Evolutionary conservation across 139 green algal genomes (phyloP).

Genomic region (Picochlorum sp.): DNA sequence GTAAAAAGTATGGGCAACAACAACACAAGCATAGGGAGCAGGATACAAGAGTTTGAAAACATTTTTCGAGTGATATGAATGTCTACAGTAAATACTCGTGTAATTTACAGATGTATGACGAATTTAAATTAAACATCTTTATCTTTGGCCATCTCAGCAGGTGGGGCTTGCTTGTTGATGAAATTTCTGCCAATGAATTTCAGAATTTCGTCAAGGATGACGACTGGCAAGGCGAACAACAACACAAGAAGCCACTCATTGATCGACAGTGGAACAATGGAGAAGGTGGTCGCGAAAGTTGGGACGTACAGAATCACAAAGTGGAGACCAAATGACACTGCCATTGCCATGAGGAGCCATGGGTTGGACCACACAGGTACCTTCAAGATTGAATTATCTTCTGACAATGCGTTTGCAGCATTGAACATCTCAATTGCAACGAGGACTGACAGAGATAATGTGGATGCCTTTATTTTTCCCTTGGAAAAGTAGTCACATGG

Average conservation of each 20-base stretch:
- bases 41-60: too few species aligned
- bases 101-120: too few species aligned
- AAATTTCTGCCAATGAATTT: constrained; percentile 30
- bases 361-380: constrained; percentile 93
- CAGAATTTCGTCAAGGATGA: constrained; percentile 81
- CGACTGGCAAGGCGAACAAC: constrained; percentile 81
- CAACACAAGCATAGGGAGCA: too few species aligned
- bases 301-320: constrained; percentile 94
- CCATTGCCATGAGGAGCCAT: constrained; percentile 87
- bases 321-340: constrained; percentile 82
- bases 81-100: too few species aligned
- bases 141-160: neutral
- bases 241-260: constrained; percentile 95
- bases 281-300: constrained; percentile 80
- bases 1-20: too few species aligned
- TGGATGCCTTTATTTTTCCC: constrained; percentile 89
- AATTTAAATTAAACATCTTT: too few species aligned
- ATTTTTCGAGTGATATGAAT: too few species aligned
- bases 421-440: constrained; percentile 99
- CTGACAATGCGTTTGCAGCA: constrained; percentile 91
- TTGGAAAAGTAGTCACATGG: constrained; percentile 90
- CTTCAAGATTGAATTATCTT: constrained; percentile 80
- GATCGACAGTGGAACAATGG: constrained; percentile 85
- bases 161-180: constrained; percentile 17
- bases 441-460: constrained; percentile 90